phyloP scores from a whole-genome alignment of 495 filamentous ascomycete genomes.

The Parathielavia appendiculata region DNA sequence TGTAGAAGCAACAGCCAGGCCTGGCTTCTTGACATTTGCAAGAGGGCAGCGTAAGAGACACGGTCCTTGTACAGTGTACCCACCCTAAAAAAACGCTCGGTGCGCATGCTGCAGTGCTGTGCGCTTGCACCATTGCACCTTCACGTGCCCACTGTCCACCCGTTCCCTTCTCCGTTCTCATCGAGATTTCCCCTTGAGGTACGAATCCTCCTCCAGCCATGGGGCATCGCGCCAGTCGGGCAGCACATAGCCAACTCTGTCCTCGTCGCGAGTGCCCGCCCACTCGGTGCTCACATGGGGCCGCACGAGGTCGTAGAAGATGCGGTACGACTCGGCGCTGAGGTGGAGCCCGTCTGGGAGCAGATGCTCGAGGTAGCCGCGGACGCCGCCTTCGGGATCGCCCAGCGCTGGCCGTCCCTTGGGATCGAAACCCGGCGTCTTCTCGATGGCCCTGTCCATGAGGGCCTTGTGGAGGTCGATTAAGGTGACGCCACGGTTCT shows the following conservation, averaged over 20 bases:
- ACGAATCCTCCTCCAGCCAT: slow-evolving; percentile 30
- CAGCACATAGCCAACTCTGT: slow-evolving; percentile 31
- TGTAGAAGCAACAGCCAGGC: too few relatives aligned
- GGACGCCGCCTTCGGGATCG: slow-evolving; percentile 38
- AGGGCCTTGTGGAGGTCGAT: slow-evolving; percentile 72
- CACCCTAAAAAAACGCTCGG: too few relatives aligned
- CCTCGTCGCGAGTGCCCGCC: slow-evolving; percentile 27
- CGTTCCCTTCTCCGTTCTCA: background rate
- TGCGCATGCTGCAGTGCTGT: too few relatives aligned
- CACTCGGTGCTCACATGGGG: slow-evolving; percentile 40
- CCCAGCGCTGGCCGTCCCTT: slow-evolving; percentile 36
- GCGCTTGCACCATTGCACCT: too few relatives aligned
- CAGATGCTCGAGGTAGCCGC: slow-evolving; percentile 43
- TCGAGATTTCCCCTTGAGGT: slow-evolving; percentile 13
- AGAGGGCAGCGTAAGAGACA: too few relatives aligned
- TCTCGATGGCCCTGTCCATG: slow-evolving; percentile 51
- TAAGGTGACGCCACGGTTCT: slow-evolving; percentile 55
- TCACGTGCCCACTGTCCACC: background rate
- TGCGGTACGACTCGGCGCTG: slow-evolving; percentile 45
- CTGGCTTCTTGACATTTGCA: too few relatives aligned
- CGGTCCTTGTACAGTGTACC: too few relatives aligned
- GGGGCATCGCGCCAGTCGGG: slow-evolving; percentile 43
- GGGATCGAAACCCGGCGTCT: slow-evolving; percentile 38
- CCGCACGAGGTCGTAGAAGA: slow-evolving; percentile 44
- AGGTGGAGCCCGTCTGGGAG: slow-evolving; percentile 52